Percentiles rank a stretch among this genome's conserved stretches.
Conservation (phyloP, 768 basidiomycete genomes). For the Lactarius sp. region DNA sequence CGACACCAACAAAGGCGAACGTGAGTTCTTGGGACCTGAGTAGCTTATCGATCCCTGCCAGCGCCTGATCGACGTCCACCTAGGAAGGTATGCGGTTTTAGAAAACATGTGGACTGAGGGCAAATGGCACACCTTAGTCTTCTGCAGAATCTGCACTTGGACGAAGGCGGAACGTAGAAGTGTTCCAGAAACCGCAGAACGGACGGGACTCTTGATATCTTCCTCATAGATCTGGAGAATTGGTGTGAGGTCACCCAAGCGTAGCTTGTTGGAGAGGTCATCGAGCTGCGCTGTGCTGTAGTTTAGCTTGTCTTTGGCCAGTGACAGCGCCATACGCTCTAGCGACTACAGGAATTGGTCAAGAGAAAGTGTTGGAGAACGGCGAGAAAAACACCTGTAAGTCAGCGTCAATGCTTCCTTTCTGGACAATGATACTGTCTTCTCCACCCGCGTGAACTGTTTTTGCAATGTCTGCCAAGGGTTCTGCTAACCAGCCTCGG, state of each 20-base stretch:
- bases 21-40: slow-evolving; percentile 92
- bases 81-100: slow-evolving; percentile 29
- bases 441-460: slow-evolving; percentile 83
- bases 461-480: slow-evolving; percentile 71
- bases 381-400: slow-evolving; percentile 51
- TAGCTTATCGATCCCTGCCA: slow-evolving; percentile 88
- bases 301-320: slow-evolving; percentile 75
- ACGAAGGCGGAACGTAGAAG: slow-evolving; percentile 82
- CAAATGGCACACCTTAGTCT: slow-evolving; percentile 70
- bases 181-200: slow-evolving; percentile 73
- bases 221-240: slow-evolving; percentile 86
- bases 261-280: slow-evolving; percentile 58
- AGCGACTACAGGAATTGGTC: slow-evolving; percentile 53
- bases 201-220: slow-evolving; percentile 84
- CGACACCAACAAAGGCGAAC: slow-evolving; percentile 95
- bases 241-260: slow-evolving; percentile 78
- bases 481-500: slow-evolving; percentile 80
- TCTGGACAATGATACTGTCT: slow-evolving; percentile 66
- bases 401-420: slow-evolving; percentile 81
- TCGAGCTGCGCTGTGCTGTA: slow-evolving; percentile 62
- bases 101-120: not conserved
- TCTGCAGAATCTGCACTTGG: slow-evolving; percentile 93
- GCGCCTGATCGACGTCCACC: slow-evolving; percentile 90
- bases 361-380: not conserved
- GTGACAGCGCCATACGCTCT: slow-evolving; percentile 85